Percentiles rank a stretch among this genome's conserved stretches.
These are phyloP conservation scores for Anaeromyces robustus DNA, from an alignment of 192 early-diverging fungal species.

Conservation along the genomic window DNA sequence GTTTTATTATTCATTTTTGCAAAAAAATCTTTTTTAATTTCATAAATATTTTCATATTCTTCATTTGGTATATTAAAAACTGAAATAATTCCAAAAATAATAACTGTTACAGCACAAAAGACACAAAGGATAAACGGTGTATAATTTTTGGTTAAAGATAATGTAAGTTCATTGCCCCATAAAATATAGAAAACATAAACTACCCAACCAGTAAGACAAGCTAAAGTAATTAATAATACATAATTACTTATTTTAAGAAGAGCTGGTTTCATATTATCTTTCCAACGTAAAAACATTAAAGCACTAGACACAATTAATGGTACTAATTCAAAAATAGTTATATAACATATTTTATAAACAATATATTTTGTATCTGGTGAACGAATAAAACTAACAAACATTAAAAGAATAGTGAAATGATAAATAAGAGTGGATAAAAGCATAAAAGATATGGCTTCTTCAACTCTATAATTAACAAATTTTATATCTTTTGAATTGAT, in stretches of 20 bases:
- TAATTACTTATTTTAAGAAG: background rate
- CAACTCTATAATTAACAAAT: background rate
- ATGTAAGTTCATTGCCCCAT: background rate
- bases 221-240: background rate
- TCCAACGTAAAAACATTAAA: background rate
- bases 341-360: background rate
- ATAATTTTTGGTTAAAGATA: background rate
- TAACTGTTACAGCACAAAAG: background rate
- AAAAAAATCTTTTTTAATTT: background rate
- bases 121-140: background rate
- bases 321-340: background rate
- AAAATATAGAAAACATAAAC: background rate
- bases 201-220: background rate
- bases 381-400: background rate
- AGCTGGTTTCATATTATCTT: background rate
- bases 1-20: too few relatives aligned
- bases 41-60: background rate
- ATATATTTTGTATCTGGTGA: background rate
- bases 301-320: background rate
- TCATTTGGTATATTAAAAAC: background rate
- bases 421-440: background rate
- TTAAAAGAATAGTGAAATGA: background rate
- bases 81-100: background rate
- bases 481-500: background rate
- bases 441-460: background rate